These are phyloP conservation scores for Colletotrichum euphorbiae DNA, from an alignment of 2,329 filamentous ascomycete genomes.

Conservation along the genomic window DNA sequence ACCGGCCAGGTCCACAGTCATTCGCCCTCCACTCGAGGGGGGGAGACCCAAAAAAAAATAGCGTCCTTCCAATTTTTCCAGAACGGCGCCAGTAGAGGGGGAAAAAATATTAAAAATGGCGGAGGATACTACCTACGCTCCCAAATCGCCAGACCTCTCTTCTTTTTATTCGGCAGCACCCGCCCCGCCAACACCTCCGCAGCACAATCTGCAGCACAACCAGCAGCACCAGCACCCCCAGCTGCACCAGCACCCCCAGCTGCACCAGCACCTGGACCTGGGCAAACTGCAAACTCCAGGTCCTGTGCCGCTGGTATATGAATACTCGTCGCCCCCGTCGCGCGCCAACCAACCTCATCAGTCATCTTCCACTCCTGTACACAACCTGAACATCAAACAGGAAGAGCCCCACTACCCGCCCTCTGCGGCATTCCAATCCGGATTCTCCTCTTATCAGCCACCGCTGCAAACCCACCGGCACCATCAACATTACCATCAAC, in stretches of 20 bases:
- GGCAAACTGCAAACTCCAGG: conserved; percentile 35
- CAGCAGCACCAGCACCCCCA: conserved; percentile 42
- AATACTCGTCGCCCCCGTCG: conserved; percentile 38
- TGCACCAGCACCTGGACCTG: conserved; percentile 38
- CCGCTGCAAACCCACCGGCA: conserved; percentile 46
- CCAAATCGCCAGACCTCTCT: conserved; percentile 70
- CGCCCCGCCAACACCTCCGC: conserved; percentile 45
- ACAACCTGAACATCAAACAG: conserved; percentile 33
- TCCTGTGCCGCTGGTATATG: conserved; percentile 37
- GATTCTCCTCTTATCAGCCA: conserved; percentile 36
- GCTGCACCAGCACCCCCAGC: conserved; percentile 41
- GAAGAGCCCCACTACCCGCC: conserved; percentile 39
- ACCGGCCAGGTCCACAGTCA: conserved; percentile 31
- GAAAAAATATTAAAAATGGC: conserved; percentile 52
- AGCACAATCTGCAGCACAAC: conserved; percentile 45
- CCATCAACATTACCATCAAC: conserved; percentile 46
- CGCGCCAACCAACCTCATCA: conserved; percentile 38
- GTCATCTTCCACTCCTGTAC: conserved; percentile 38
- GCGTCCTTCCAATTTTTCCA: conserved; percentile 34
- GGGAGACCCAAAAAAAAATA: conserved; percentile 20
- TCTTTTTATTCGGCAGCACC: conserved; percentile 60
- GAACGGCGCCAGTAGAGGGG: conserved; percentile 16
- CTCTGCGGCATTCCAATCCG: conserved; percentile 39
- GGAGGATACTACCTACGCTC: conserved; percentile 64
- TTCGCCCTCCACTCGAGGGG: conserved; percentile 14